Conservation (phyloP, 176 grass and related monocot genomes). For the Rhipidocladum racemiflorum region DNA sequence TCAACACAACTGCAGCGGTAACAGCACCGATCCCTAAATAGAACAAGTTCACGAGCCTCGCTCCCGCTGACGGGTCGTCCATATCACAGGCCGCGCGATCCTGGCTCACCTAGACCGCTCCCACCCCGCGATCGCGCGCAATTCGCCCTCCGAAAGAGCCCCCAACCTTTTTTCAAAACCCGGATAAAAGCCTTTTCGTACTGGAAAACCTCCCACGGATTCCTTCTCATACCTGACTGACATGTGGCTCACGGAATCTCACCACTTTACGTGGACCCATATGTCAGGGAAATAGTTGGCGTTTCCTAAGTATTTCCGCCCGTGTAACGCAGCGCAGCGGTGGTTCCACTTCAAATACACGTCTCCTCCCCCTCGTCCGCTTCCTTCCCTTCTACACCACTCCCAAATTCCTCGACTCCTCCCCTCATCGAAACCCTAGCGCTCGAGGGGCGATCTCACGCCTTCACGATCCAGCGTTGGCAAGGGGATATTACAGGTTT, state of each 20-base stretch:
- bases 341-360: conserved; percentile 35
- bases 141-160: not conserved
- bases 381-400: conserved; percentile 18
- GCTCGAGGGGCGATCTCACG: no score
- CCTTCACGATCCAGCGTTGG: no score
- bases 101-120: not conserved
- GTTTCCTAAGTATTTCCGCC: no score
- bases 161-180: not conserved
- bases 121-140: not conserved
- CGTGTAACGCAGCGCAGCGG: no score
- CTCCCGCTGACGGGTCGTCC: not conserved
- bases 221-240: rapidly evolving
- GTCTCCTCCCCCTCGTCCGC: not conserved
- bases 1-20: no score
- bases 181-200: not conserved
- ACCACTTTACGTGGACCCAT: rapidly evolving
- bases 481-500: no score
- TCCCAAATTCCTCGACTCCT: not conserved
- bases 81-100: not conserved
- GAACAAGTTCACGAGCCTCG: not conserved
- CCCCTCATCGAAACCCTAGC: no score
- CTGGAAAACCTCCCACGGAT: not conserved
- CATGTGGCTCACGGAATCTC: rapidly evolving
- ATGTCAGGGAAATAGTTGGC: rapidly evolving
- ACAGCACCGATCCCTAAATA: no score